phyloP scores from a whole-genome alignment of 1,139 yeast genomes.

The Spathaspora sp. region DNA sequence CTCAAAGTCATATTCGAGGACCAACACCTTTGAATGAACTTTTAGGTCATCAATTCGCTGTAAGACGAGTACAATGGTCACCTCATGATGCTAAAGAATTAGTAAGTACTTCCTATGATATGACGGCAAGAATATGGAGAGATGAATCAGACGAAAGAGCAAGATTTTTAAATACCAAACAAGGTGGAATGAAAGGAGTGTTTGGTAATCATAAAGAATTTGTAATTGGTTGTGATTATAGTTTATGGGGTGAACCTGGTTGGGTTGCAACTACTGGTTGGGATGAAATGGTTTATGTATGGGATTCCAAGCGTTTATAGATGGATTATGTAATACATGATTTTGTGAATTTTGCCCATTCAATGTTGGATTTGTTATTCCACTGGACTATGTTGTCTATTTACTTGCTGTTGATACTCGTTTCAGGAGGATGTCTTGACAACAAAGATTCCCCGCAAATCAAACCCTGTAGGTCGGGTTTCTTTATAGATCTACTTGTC shows the following conservation, averaged over 20 bases:
- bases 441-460: no score
- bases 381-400: no score
- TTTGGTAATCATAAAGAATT: slow-evolving; percentile 81
- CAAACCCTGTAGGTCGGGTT: no score
- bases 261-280: slow-evolving; percentile 95
- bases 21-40: slow-evolving; percentile 78
- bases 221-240: slow-evolving; percentile 94
- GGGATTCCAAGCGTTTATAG: slow-evolving; percentile 59
- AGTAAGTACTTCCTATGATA: slow-evolving; percentile 82
- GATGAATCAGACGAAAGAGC: slow-evolving; percentile 62
- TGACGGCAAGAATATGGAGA: slow-evolving; percentile 86
- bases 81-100: slow-evolving; percentile 78
- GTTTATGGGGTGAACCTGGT: slow-evolving; percentile 95
- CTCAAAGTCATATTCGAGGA: slow-evolving; percentile 48
- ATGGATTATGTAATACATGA: not conserved
- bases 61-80: slow-evolving; percentile 80
- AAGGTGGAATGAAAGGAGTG: slow-evolving; percentile 50
- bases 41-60: slow-evolving; percentile 87
- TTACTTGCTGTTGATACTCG: no score
- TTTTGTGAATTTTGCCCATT: no score
- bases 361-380: no score
- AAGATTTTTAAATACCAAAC: slow-evolving; percentile 37
- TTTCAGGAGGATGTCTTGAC: no score
- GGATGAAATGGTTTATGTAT: slow-evolving; percentile 94
- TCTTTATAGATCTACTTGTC: no score